These are phyloP conservation scores for Persicaria tinctoria DNA, from an alignment of 148 eudicot species.

Conservation along the genomic window DNA sequence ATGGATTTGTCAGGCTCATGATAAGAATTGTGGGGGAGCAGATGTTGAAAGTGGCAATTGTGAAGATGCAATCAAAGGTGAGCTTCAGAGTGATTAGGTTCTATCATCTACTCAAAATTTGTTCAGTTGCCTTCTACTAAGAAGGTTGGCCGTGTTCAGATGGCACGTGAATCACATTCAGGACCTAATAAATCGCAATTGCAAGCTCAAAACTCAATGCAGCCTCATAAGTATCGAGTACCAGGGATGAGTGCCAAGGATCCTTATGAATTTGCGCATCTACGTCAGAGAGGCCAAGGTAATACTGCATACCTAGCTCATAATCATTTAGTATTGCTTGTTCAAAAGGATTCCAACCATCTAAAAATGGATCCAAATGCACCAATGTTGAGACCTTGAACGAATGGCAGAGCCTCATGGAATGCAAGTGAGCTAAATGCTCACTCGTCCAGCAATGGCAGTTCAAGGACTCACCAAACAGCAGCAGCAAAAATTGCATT, in stretches of 20 bases:
- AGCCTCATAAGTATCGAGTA: conserved; percentile 31
- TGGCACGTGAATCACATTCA: conserved; percentile 29
- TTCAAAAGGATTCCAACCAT: conserved; percentile 29
- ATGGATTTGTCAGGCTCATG: conserved; percentile 70
- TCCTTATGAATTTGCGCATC: conserved; percentile 36
- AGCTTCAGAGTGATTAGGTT: conserved; percentile 9
- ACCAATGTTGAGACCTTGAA: conserved; percentile 33
- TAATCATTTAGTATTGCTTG: conserved; percentile 21
- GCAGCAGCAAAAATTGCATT: conserved; percentile 72
- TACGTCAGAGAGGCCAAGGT: conserved; percentile 26
- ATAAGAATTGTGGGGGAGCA: conserved; percentile 81
- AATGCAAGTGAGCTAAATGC: conserved; percentile 38
- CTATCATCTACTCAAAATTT: neutral
- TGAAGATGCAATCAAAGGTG: conserved; percentile 70
- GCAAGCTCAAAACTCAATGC: conserved; percentile 38
- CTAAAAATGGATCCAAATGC: conserved; percentile 27
- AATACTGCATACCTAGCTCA: conserved; percentile 23
- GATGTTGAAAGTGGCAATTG: conserved; percentile 80
- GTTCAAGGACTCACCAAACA: conserved; percentile 60
- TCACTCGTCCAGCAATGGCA: conserved; percentile 34
- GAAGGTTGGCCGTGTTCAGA: conserved; percentile 19
- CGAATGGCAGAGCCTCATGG: conserved; percentile 41
- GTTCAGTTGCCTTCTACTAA: neutral
- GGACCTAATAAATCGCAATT: conserved; percentile 29
- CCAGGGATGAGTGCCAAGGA: conserved; percentile 25